Conservation (phyloP, 73 alveolate genomes). For the Blepharisma japonicum region DNA sequence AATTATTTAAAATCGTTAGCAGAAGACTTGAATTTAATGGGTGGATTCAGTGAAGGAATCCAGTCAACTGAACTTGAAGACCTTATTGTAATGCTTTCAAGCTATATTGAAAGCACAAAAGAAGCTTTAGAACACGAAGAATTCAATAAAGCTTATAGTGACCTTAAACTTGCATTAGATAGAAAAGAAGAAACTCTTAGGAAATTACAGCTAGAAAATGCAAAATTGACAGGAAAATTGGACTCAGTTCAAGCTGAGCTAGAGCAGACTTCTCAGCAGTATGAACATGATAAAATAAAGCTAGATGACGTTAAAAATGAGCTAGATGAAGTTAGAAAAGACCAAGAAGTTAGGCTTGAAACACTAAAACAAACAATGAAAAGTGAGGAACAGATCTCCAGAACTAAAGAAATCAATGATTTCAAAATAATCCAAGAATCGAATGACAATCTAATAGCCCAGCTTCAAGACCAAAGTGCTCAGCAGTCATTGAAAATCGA, state of each 20-base stretch:
- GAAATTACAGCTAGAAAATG: conserved; percentile 17
- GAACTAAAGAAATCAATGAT: conserved; percentile 14
- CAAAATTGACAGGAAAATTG: conserved; percentile 4
- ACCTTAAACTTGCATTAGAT: not conserved
- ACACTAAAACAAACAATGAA: not conserved
- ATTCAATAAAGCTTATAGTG: not conserved
- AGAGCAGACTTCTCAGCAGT: not conserved
- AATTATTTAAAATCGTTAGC: not conserved
- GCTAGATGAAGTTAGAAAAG: not conserved
- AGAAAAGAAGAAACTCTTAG: conserved; percentile 10
- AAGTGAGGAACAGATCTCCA: not conserved
- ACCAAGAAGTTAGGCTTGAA: conserved; percentile 9
- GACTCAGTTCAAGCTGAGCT: not conserved
- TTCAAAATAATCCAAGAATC: not conserved
- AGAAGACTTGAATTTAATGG: not conserved
- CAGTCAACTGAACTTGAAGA: not conserved
- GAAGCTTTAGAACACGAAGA: conserved; percentile 2
- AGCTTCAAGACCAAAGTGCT: not conserved
- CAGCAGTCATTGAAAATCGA: conserved; percentile 6
- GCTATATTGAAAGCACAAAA: not conserved
- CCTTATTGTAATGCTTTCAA: not conserved
- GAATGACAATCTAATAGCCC: not conserved
- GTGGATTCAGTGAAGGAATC: not conserved
- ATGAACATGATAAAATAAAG: not conserved
- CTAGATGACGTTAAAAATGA: not conserved